Evolutionary conservation across 768 basidiomycete species (phyloP), one percentile per base, ranked within the genome.

Genomic region (Wakefieldia striispora): DNA sequence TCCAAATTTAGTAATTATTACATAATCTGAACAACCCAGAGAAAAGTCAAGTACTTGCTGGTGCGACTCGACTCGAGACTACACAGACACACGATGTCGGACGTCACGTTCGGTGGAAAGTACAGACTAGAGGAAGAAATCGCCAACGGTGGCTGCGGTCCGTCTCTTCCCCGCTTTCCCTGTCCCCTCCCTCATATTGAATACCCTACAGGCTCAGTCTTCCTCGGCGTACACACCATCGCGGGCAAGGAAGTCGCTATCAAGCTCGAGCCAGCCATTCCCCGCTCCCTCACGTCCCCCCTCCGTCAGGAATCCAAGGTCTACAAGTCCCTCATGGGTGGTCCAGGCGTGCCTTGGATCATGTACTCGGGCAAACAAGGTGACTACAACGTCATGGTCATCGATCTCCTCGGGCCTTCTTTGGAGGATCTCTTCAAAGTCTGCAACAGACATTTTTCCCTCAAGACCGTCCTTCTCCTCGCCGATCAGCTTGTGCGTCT

Each of bases 381-480:
- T 26, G 84, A 94, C 68, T 97, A 94, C 73, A 97, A 98, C 64
- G 94, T 97, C 60, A 90, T 99, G 79, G 91, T 98, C 63, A 93
- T 97, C 63, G 95, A 98, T 75, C 80, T 98, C 23, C 81, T 99
- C 34, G 95, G 95, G 0, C 93, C 95, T 3, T 86, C 85, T 3
- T 74, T 92, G 43, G 90, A 92, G 58, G 89, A 91, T 70, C 78
- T 91, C 43, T 91, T 91, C 77, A 86, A 90, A 66, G 81, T 83
- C 72, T 91, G 88, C 67, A 94, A 94, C 73, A 83, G 89, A 50
- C 88, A 91, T 62, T 97, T 99, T 67, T 86, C 85, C 3, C 77
- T 98, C 66, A 97, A 95, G 77, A 97, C 95, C 3, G 91, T 97
- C 16, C 78, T 97, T 14, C 77, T 95, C 45, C 81, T 99, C 41